Base-by-base conservation (phyloP, 768 basidiomycete genomes). In the Phylloporus rhodoxanthus region DNA sequence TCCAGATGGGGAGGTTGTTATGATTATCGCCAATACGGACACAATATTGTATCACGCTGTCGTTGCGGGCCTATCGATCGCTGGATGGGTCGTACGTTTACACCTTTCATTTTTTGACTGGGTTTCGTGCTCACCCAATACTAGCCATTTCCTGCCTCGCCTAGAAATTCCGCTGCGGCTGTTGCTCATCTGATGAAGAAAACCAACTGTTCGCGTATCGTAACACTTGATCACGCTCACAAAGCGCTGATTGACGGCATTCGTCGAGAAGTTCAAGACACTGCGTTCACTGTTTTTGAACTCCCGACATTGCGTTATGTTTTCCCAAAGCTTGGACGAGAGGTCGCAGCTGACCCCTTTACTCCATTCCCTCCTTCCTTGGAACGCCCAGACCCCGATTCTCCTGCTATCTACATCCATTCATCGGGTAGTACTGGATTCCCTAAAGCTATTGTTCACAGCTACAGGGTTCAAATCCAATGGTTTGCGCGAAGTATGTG, bases 401-500 rank as follows among this genome's bases (percentile, higher is more conserved):
- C 38, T 1, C 47, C 55, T n/a, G n/a, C 1, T 0, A 43, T 63
- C 20, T 63, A 63, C 8, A 19, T 54, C 9, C 61, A 60, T 7
- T 63, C 61, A 1, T 63, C 54, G 0, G 61, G 76, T 9, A 77
- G 74, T 34, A 76, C 77, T 1, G 76, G 76, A 4, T 62, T 73
- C 37, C 76, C 77, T 0, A 77, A 75, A 52, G 55, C 72, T 4
- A 70, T 79, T 26, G 50, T 64, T 1, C 61, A 69, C 21, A 68
- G 63, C 1, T 63, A 71, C 45, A 57, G 54, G 19, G 54, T 57
- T 2, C 45, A 73, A 17, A 45, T 64, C 2, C 62, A 73, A 32
- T 71, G 73, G n/a, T n/a, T n/a, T n/a, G 40, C 52, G 2, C 59
- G 67, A 17, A 53, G 74, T 75, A 55, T 50, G 68, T 47, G 8